Percentiles rank a stretch among this genome's conserved stretches.
phyloP scores from a whole-genome alignment of 495 filamentous ascomycete species.

The Talaromyces stipitatus region DNA sequence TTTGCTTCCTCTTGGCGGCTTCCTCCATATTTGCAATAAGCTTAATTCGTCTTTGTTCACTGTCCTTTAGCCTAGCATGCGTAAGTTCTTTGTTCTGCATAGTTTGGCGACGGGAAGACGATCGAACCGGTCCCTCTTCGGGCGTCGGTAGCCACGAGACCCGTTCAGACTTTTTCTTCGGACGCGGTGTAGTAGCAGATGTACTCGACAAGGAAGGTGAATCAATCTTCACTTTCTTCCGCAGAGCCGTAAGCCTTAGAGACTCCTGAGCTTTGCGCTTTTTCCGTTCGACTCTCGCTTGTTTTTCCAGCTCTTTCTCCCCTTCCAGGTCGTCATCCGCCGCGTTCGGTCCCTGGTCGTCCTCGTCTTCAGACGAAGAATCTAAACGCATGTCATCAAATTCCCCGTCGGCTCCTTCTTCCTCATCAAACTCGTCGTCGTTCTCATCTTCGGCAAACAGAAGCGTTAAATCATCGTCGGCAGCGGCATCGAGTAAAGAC shows the following conservation, averaged over 20 bases:
- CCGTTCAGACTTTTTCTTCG: constrained; percentile 90
- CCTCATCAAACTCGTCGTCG: constrained; percentile 70
- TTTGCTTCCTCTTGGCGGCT: constrained; percentile 70
- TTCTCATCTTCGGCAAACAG: constrained; percentile 83
- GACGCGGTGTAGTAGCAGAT: constrained; percentile 44
- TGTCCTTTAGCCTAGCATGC: constrained; percentile 73
- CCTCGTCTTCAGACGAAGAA: constrained; percentile 71
- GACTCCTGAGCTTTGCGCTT: constrained; percentile 68
- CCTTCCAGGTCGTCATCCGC: constrained; percentile 49
- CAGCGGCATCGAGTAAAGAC: constrained; percentile 67
- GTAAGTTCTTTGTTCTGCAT: constrained; percentile 77
- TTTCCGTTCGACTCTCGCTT: constrained; percentile 46
- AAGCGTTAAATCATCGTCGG: constrained; percentile 70
- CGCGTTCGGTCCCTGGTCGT: constrained; percentile 61
- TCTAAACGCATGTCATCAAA: constrained; percentile 74
- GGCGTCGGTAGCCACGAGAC: constrained; percentile 77
- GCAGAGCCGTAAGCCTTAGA: constrained; percentile 38
- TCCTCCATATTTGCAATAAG: constrained; percentile 81
- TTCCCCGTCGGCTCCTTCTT: constrained; percentile 55
- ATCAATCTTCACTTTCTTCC: constrained; percentile 61
- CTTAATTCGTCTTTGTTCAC: constrained; percentile 69
- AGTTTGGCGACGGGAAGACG: constrained; percentile 76
- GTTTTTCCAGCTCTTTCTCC: constrained; percentile 60
- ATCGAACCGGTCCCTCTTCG: constrained; percentile 72
- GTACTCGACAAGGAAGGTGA: constrained; percentile 41